phyloP scores from a whole-genome alignment of 495 filamentous ascomycete species.

The Cercophora sp. region DNA sequence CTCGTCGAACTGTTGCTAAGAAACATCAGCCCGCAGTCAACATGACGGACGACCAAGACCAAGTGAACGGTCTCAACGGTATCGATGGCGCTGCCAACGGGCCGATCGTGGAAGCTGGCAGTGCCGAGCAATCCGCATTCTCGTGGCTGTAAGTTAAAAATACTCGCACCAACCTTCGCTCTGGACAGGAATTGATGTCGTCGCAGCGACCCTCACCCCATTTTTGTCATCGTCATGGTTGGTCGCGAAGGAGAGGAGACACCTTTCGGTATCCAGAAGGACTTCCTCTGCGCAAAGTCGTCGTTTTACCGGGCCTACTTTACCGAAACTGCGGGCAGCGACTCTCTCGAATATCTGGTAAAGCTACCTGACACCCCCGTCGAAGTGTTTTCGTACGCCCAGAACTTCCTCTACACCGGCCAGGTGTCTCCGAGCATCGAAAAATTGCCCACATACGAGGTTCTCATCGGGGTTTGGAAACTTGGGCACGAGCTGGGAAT shows the following conservation, averaged over 20 bases:
- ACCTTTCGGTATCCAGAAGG: slow-evolving; percentile 53
- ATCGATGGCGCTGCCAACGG: background rate
- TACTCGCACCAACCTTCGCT: no score
- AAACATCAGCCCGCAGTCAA: no score
- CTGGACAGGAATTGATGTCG: no score
- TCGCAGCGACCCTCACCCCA: slow-evolving; percentile 47
- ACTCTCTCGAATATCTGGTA: slow-evolving; percentile 43
- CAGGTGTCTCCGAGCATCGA: slow-evolving; percentile 36
- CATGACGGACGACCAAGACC: background rate
- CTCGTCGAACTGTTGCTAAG: no score
- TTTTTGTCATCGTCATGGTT: slow-evolving; percentile 49
- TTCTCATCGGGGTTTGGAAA: slow-evolving; percentile 50
- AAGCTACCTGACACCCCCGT: slow-evolving; percentile 40
- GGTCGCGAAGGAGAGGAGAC: slow-evolving; percentile 45
- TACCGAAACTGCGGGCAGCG: slow-evolving; percentile 23
- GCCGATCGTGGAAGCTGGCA: background rate
- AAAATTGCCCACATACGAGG: slow-evolving; percentile 43
- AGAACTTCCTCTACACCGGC: slow-evolving; percentile 51
- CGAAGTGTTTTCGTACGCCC: slow-evolving; percentile 47
- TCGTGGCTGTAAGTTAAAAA: slow-evolving; percentile 33
- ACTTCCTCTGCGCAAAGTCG: slow-evolving; percentile 50
- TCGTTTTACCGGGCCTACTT: slow-evolving; percentile 43
- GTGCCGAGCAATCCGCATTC: slow-evolving; percentile 17
- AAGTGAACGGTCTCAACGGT: background rate
- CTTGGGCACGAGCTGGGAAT: slow-evolving; percentile 47